Evolutionary conservation across 768 basidiomycete genomes (phyloP).

Genomic region (Brasilioporus rufonigricans): DNA sequence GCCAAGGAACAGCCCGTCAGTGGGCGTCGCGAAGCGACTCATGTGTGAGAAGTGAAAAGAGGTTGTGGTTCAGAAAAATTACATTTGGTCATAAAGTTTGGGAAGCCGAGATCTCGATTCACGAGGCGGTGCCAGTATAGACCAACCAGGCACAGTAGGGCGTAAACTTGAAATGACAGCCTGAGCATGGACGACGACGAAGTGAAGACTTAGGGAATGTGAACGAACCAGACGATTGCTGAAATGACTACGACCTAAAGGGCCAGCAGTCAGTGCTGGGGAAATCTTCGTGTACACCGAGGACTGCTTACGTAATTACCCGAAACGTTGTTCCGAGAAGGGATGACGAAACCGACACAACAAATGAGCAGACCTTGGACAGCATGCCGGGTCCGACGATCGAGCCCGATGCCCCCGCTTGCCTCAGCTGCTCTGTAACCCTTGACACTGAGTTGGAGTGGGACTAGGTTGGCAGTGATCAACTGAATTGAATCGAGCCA

Average conservation of each 20-base stretch:
- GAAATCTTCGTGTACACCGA: neutral
- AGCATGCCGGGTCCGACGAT: neutral
- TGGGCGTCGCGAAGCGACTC: neutral
- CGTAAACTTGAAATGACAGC: conserved; percentile 10
- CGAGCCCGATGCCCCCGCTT: conserved; percentile 16
- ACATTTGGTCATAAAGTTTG: conserved; percentile 13
- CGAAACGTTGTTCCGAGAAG: conserved; percentile 21
- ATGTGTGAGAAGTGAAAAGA: conserved; percentile 9
- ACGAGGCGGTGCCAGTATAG: conserved; percentile 19
- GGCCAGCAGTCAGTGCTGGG: neutral
- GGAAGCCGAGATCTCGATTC: conserved; percentile 18
- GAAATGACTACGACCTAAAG: conserved; percentile 1
- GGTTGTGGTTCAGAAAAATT: neutral
- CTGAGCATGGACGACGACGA: conserved; percentile 5
- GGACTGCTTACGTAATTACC: conserved; percentile 3
- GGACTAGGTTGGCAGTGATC: neutral
- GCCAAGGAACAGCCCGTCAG: neutral
- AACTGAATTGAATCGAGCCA: conserved; percentile 8
- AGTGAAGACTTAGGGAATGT: neutral
- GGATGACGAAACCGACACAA: conserved; percentile 10
- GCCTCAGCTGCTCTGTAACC: conserved; percentile 4
- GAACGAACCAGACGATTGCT: neutral
- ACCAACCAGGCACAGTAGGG: conserved; percentile 16
- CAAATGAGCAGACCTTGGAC: neutral
- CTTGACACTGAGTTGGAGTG: neutral